Evolutionary conservation across 805 yeast species (phyloP), one percentile per base, ranked within the genome.

Genomic region (Candida xyloterini): DNA sequence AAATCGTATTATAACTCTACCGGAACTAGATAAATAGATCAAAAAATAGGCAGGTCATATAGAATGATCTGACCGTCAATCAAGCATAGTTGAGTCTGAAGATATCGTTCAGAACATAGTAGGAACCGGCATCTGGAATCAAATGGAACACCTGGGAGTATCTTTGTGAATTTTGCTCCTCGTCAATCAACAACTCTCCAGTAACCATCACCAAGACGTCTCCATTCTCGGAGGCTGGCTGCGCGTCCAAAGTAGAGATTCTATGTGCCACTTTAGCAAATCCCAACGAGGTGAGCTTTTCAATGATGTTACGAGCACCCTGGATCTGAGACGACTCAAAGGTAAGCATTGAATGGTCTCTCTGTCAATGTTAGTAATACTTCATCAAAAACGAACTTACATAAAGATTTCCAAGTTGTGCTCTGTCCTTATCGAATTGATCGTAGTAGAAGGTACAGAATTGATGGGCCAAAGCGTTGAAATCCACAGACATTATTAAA

Each of bases 151-250:
- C 95, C 71, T 93, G 99, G 23, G 98, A 87, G 70, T 90, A 93
- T 69, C 96, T 82, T 68, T 91, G 97, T 42, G 97, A 79, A 66
- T 88, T 89, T 62, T 81, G 85, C 72, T 93, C 98, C 49, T 91
- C 98, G 63, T 93, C 99, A 51, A 84, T 75, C 56, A 89, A 68
- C 51, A 93, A 76, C 66, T 87, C 96, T 49, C 99, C 99, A 40
- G 99, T 93, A 55, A 93, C 97, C 93, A 93, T 83, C 38, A 91
- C 98, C 56, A 93, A 74, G 40, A 93, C 95, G 62, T 91, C 97
- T 47, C 93, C 91, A 55, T 72, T 78, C 43, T 95, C 87, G 42
- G 95, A 84, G 27, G 95, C 96, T 35, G 99, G 99, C 70, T 93
- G 99, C 32, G 98, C 98, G 59, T 93, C 98, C 60, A 93, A 76